Evolutionary conservation across 257 asterid genomes (phyloP).

Genomic region (Fraxinus excelsior): DNA sequence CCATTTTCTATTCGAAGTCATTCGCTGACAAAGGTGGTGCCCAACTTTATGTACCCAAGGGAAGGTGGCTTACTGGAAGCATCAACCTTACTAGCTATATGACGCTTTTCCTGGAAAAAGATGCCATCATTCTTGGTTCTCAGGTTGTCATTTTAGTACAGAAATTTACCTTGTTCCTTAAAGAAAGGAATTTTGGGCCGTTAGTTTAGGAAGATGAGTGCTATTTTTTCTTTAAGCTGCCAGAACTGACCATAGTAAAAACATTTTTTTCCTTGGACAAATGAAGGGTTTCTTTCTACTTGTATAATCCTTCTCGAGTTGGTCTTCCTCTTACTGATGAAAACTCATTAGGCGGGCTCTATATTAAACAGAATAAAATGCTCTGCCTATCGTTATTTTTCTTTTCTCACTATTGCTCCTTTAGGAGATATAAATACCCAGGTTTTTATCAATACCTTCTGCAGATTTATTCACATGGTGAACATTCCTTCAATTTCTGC

Average conservation of each 20-base stretch:
- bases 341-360: not conserved
- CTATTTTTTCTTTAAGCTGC: not conserved
- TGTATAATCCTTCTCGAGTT: not conserved
- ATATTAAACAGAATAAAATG: too few species aligned
- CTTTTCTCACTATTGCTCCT: too few species aligned
- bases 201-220: not conserved
- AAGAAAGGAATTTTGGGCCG: not conserved
- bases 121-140: slow-evolving; percentile 81
- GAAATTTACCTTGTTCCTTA: not conserved
- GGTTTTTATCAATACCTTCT: too few species aligned
- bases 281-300: not conserved
- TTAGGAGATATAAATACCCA: too few species aligned
- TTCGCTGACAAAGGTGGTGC: slow-evolving; percentile 98
- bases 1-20: slow-evolving; percentile 92
- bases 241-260: not conserved
- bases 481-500: not conserved
- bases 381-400: not conserved
- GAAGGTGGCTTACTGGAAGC: slow-evolving; percentile 87
- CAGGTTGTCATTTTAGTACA: slow-evolving; percentile 49
- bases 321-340: too few species aligned
- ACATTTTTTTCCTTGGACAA: not conserved
- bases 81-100: slow-evolving; percentile 95
- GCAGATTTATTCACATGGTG: not conserved
- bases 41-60: slow-evolving; percentile 93
- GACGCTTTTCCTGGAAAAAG: slow-evolving; percentile 87